Evolutionary conservation across 495 filamentous ascomycete genomes (phyloP), one percentile per base, ranked within the genome.

Genomic region (Cenococcum geophilum): DNA sequence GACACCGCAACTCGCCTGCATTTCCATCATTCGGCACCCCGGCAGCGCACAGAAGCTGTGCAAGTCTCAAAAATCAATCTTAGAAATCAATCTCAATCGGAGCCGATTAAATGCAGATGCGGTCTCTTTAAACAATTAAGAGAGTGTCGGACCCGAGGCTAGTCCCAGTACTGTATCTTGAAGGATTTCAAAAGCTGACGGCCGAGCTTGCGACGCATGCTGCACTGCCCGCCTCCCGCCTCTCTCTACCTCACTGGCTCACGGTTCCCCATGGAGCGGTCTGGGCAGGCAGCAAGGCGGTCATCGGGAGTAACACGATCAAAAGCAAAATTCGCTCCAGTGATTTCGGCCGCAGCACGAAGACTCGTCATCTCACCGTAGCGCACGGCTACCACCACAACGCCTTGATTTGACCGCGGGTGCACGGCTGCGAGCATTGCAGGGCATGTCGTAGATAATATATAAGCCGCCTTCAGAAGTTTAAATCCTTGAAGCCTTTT

Each of bases 171-270:
- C 27, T 6, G 27, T 6, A 32, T 32, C 3, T 32, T 32, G 27
- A 6, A 32, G 27, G 27, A 32, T 32, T 32, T 2, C 27, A 32
- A 32, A 32, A 40, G 58, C 23, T 54, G 23, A 45, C 50, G 59
- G 34, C 59, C 48, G 51, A 43, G 59, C 59, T 55, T 55, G 36
- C 59, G 59, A 43, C 14, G 50, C 16, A 47, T 12, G 59, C 59
- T 61, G n/a, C 50, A 52, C 59, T 42, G 23, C 37, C 10, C 27
- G 27, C 27, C 6, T 32, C 40, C 40, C 40, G 40, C 40, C 11
- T 4, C 40, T 14, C 40, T 45, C 40, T 45, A 1, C 40, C 40
- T 4, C 40, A 4, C 40, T 14, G 12, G 3, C 40, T 18, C 11
- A 6, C 27, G 27, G 27, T 32, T 32, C 6, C 27, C 27, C 27